These are phyloP conservation scores for Stachybotrys chartarum DNA, from an alignment of 2,329 filamentous ascomycete species.

Conservation along the genomic window DNA sequence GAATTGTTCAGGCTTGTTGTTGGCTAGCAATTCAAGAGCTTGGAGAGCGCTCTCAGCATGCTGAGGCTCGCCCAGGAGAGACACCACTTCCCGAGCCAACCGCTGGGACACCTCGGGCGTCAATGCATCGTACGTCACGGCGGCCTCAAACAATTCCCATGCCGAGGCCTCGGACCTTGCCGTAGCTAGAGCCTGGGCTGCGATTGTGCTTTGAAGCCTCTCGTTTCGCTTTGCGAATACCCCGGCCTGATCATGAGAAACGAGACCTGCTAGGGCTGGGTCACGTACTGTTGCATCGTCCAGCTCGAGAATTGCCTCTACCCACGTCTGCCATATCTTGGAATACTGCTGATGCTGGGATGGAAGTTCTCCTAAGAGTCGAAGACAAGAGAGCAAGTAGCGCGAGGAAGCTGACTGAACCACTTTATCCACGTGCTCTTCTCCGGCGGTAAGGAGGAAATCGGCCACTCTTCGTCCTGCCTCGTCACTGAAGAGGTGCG, in stretches of 20 bases:
- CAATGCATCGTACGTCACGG: conserved; percentile 35
- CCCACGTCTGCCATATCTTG: conserved; percentile 37
- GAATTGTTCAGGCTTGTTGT: conserved; percentile 36
- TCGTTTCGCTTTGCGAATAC: conserved; percentile 28
- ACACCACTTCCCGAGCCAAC: conserved; percentile 27
- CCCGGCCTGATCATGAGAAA: conserved; percentile 35
- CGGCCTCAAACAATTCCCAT: conserved; percentile 42
- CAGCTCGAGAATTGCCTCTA: conserved; percentile 31
- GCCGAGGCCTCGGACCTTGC: conserved; percentile 21
- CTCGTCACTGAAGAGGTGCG: conserved; percentile 31
- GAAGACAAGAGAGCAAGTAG: conserved; percentile 59
- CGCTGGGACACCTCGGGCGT: conserved; percentile 22
- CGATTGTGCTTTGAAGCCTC: conserved; percentile 40
- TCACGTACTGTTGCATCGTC: conserved; percentile 12
- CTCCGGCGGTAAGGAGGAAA: conserved; percentile 42
- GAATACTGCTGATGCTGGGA: conserved; percentile 29
- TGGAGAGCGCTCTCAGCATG: conserved; percentile 26
- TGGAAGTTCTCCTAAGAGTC: conserved; percentile 40
- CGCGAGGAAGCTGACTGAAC: conserved; percentile 62
- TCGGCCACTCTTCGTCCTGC: conserved; percentile 28
- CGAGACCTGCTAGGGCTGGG: conserved; percentile 33
- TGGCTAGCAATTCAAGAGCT: conserved; percentile 41
- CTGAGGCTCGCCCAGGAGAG: conserved; percentile 18
- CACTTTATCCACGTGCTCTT: conserved; percentile 48
- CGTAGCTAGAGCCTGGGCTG: conserved; percentile 30